These are phyloP conservation scores for Arabidopsis suecica DNA, from an alignment of 345 rosid genomes.

Conservation along the genomic window DNA sequence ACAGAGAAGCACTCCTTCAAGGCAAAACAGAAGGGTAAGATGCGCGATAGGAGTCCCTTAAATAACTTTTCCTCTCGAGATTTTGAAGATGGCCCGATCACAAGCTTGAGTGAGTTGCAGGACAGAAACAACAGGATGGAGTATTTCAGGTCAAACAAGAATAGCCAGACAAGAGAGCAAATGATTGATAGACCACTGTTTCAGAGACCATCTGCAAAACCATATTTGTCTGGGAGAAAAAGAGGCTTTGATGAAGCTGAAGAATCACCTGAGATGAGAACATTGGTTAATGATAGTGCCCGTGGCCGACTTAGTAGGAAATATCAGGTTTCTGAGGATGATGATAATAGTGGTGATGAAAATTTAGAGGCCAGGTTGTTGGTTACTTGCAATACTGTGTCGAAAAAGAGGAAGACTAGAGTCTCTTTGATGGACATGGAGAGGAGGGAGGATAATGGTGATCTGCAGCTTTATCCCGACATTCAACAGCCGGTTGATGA, in stretches of 20 bases:
- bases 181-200: constrained; percentile 50
- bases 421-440: constrained; percentile 54
- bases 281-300: constrained; percentile 50
- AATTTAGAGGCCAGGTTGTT: constrained; percentile 57
- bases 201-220: constrained; percentile 51
- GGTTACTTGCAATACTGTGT: constrained; percentile 56
- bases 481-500: constrained; percentile 50
- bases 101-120: constrained; percentile 48
- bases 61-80: constrained; percentile 51
- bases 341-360: constrained; percentile 54
- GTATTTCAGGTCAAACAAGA: constrained; percentile 49
- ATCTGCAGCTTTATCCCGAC: constrained; percentile 46
- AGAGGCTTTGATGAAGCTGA: constrained; percentile 63
- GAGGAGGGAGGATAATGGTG: constrained; percentile 53
- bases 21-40: constrained; percentile 80
- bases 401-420: constrained; percentile 75
- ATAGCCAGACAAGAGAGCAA: constrained; percentile 59
- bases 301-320: constrained; percentile 56
- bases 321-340: constrained; percentile 53
- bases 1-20: constrained; percentile 54
- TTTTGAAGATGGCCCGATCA: constrained; percentile 49
- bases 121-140: constrained; percentile 51
- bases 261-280: constrained; percentile 51
- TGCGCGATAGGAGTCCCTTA: constrained; percentile 59
- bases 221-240: constrained; percentile 58